Evolutionary conservation across 2,329 filamentous ascomycete genomes (phyloP).

Genomic region (Pseudonectria foliicola): DNA sequence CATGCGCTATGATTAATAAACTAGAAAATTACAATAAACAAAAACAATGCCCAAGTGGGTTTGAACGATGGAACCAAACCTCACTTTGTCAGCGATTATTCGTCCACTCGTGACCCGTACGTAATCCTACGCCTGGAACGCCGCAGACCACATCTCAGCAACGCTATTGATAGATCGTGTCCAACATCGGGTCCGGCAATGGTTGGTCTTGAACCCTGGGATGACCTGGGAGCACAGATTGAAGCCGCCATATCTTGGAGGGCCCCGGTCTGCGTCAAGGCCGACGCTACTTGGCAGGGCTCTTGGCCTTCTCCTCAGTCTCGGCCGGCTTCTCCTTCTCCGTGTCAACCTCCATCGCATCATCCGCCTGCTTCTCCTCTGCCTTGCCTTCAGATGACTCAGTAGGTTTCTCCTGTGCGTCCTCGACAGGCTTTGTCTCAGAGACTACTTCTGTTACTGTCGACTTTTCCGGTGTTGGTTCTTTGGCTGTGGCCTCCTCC

Average conservation of each 20-base stretch:
- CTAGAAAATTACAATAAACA: background rate
- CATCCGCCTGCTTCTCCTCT: background rate
- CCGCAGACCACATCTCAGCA: slow-evolving; percentile 15
- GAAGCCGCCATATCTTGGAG: slow-evolving; percentile 9
- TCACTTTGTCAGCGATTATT: slow-evolving; percentile 4
- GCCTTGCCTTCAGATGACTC: slow-evolving; percentile 12
- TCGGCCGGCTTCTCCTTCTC: background rate
- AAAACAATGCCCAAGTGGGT: background rate
- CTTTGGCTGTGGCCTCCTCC: too few species aligned
- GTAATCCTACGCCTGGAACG: slow-evolving; percentile 21
- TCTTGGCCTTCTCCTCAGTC: slow-evolving; percentile 14
- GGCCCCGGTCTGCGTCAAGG: too few species aligned
- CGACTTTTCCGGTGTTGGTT: background rate
- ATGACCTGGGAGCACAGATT: slow-evolving; percentile 7
- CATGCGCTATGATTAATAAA: slow-evolving; percentile 9
- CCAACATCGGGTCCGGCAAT: slow-evolving; percentile 1
- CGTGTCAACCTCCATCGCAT: too few species aligned
- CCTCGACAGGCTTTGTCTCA: slow-evolving; percentile 2
- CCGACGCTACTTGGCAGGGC: slow-evolving; percentile 12
- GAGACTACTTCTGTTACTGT: background rate
- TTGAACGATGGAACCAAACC: slow-evolving; percentile 2
- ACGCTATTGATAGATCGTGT: slow-evolving; percentile 11
- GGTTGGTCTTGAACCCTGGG: slow-evolving; percentile 2
- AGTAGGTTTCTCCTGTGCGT: slow-evolving; percentile 14
- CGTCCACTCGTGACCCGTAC: slow-evolving; percentile 8